Evolutionary conservation across 345 rosid species (phyloP).

Genomic region (Eucalyptus coolabah): DNA sequence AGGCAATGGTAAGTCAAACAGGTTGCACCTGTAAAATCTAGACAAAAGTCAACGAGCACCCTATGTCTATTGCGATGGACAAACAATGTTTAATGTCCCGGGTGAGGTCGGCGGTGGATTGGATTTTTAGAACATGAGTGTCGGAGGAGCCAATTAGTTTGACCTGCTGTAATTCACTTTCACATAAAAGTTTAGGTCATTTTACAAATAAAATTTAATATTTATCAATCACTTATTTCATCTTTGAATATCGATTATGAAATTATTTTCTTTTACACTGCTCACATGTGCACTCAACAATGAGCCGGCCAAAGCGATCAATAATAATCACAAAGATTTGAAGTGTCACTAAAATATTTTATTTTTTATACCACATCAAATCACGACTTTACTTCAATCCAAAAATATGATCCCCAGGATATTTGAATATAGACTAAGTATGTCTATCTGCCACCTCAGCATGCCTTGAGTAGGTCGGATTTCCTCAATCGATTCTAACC

Average conservation of each 20-base stretch:
- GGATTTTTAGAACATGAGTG: background rate
- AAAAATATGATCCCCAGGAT: no score
- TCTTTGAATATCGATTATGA: background rate
- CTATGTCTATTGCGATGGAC: background rate
- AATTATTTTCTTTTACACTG: background rate
- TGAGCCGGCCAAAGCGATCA: background rate
- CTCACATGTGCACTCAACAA: background rate
- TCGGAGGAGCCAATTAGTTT: background rate
- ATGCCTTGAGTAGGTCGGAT: background rate
- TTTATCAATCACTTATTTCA: background rate
- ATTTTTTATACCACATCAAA: background rate
- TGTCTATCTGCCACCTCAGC: background rate
- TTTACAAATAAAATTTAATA: background rate
- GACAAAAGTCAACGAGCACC: background rate
- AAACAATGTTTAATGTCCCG: background rate
- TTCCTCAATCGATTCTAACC: background rate
- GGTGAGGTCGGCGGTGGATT: background rate
- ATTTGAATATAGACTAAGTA: background rate
- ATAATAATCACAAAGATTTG: background rate
- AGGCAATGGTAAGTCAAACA: background rate
- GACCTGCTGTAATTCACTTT: background rate
- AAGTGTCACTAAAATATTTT: background rate
- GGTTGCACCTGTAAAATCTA: background rate
- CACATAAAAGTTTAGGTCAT: background rate
- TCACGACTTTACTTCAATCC: background rate